Base-by-base conservation (phyloP, 805 yeast genomes). In the Komagataella phaffii region DNA sequence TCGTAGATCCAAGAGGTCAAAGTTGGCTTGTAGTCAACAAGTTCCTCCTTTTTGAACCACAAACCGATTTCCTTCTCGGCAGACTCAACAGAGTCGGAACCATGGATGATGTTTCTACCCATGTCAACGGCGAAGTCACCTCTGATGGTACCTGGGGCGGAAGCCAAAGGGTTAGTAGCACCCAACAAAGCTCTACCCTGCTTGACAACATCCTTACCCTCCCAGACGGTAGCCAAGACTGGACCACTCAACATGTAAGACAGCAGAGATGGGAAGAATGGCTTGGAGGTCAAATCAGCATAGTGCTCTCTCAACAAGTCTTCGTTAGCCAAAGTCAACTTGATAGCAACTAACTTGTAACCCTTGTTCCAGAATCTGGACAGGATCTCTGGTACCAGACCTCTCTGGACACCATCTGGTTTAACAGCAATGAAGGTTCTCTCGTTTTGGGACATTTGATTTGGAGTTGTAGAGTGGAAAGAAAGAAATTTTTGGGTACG, bases 381-480 rank as follows among this genome's bases (percentile, higher is more conserved):
- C 62, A 93, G 70, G 77, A 93, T 90, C 62, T 85, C 79, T 70
- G 95, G 74, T 75, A 91, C 79, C 70, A 93, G 79, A 58, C 98
- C 98, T 78, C 99, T 88, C 81, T 93, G 98, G 80, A 93, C 98
- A 76, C 98, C 99, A 75, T 93, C 99, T 75, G 99, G 99, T 83
- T 86, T 86, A 68, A 86, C 83, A 60, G 95, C 95, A 76, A 86
- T 86, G 70, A 86, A 86, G 68, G 95, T 86, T 85, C 95, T 85
- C 75, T 86, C 95, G 74, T 72, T 67, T 75, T 71, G 70, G 55
- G 82, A 76, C 82, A 77, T 77, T 60, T 55, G 40, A 30, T 30
- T 30, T 30, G 40, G 40, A 10, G 40, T 30, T 30, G 14, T 30
- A 8, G 40, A 30, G 40, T 30, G n/a, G 40, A 30, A 30, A 30